Conservation (phyloP, 805 yeast species). For the Candida sonorensis region DNA sequence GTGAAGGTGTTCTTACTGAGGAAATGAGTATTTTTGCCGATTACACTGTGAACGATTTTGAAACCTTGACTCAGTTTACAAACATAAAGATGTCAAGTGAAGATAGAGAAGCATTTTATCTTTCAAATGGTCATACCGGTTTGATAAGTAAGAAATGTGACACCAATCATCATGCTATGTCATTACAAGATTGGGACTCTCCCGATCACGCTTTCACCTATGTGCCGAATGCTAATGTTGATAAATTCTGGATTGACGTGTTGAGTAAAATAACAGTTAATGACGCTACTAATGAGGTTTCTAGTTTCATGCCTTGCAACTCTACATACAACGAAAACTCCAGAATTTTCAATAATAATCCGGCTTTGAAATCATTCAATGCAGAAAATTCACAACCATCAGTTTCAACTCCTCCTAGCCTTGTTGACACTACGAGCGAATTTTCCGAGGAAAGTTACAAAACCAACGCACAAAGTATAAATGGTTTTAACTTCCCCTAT, state of each 20-base stretch:
- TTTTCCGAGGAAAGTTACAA: too few species aligned
- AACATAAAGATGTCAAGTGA: conserved; percentile 1
- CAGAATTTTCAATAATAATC: too few species aligned
- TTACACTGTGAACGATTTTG: conserved; percentile 13
- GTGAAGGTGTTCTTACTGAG: background rate
- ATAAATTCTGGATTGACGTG: conserved; percentile 21
- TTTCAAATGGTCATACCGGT: background rate
- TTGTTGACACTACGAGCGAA: too few species aligned
- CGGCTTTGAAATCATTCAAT: too few species aligned
- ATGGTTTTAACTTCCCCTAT: too few species aligned
- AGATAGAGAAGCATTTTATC: background rate
- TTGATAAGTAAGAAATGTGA: too few species aligned
- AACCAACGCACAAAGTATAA: too few species aligned
- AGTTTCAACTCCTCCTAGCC: too few species aligned
- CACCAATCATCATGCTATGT: too few species aligned
- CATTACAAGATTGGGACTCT: background rate
- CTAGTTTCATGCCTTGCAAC: background rate
- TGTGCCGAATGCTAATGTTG: conserved; percentile 13
- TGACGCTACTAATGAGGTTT: background rate
- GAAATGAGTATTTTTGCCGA: conserved; percentile 12
- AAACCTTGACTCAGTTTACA: conserved; percentile 6
- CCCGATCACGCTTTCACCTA: conserved; percentile 2
- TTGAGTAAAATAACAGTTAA: conserved; percentile 5
- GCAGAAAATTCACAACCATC: too few species aligned
- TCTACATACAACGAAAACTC: too few species aligned